These are phyloP conservation scores for Populus davidiana DNA, from an alignment of 345 rosid species.

Conservation along the genomic window DNA sequence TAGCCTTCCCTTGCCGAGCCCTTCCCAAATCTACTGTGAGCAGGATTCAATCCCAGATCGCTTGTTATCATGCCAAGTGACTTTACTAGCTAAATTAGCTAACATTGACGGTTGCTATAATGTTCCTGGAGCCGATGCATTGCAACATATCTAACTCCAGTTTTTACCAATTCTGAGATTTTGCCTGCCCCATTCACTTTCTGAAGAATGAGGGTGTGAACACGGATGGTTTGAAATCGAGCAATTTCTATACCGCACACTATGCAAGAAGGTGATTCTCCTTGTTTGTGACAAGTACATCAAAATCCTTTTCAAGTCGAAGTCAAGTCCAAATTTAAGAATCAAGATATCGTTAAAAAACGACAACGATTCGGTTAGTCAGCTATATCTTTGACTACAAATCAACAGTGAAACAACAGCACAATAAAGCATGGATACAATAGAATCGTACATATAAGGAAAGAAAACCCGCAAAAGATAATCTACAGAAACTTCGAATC, in stretches of 20 bases:
- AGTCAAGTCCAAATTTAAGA: neutral
- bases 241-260: too few relatives aligned
- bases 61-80: neutral
- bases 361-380: neutral
- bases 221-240: neutral
- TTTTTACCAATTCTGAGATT: neutral
- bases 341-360: neutral
- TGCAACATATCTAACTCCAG: neutral
- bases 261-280: too few relatives aligned
- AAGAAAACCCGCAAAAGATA: conserved; percentile 1
- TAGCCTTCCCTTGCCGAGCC: too few relatives aligned
- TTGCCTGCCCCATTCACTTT: too few relatives aligned
- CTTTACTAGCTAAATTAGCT: neutral
- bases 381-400: neutral
- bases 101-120: neutral
- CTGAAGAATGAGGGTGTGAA: neutral
- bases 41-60: too few relatives aligned
- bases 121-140: neutral
- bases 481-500: neutral
- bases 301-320: neutral
- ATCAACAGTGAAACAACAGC: neutral
- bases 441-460: neutral
- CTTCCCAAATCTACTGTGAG: too few relatives aligned
- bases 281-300: too few relatives aligned
- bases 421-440: neutral